Base-by-base conservation (phyloP, 139 green algal genomes). In the Volvox africanus region DNA sequence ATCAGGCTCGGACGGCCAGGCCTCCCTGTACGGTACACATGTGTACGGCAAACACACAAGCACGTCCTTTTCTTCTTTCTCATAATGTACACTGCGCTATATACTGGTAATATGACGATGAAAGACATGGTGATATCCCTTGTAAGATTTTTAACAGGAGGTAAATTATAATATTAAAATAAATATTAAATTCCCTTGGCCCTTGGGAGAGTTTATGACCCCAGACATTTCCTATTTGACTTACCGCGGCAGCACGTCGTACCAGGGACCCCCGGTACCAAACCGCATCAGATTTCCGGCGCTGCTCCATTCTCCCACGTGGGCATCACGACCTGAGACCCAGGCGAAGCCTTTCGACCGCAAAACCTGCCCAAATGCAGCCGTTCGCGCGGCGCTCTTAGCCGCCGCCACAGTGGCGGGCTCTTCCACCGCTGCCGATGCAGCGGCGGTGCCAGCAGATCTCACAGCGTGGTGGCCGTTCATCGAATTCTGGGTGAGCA, bases 271-370 rank as follows among this genome's bases (percentile, higher is more conserved):
- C 32, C 96, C 96, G 14, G 93, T 95, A 12, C 65, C 82, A 65
- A 97, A 91, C 69, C 92, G 92, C 89, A 98, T 73, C 61, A 97
- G 84, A 18, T 91, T 89, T 0, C 96, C 96, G 5, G 96, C 94
- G 61, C 92, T 89, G 90, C 93, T 97, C 96, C 96, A 97, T 61
- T 98, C 95, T 17, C 92, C 96, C 35, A 91, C 89, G 82, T 96
- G 61, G n/a, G 96, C 92, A 62, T 94, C 80, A 0, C 96, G 82
- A 11, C 91, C 91, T 0, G 93, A 93, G 89, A 98, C 80, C 96
- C 96, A 98, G 61, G 94, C 91, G 87, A 96, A 97, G 65, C 97
- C 97, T 93, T 98, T 98, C 80, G 89, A 94, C 33, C 97, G 91
- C 82, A 98, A 79, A 37, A 98, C 61, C 61, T 81, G 89, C 14